Base-by-base conservation (phyloP, 75 land plant species). In the Chamaecyparis obtusa region DNA sequence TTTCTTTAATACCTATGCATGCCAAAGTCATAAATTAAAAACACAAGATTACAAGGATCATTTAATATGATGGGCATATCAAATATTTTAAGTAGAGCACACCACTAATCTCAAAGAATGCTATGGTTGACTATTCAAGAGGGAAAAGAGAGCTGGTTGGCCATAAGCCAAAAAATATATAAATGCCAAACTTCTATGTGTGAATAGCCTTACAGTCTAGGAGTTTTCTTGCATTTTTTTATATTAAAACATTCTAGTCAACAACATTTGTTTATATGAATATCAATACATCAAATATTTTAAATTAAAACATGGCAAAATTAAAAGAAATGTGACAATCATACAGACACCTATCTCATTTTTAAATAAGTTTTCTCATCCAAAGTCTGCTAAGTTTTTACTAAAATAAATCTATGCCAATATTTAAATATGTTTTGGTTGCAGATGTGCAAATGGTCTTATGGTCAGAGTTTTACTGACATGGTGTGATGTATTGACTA, bases 401-500 rank as follows among this genome's bases (percentile, higher is more conserved):
- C 39, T 9, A 79, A 41, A 24, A 41, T 6, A 79, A 0, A 43
- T 16, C 43, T 54, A 30, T 48, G 56, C 49, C 1, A 32, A 84
- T 33, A 51, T 55, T 16, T 51, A 6, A 84, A 84, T 9, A 48
- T 51, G 6, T 9, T 48, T 55, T 84, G 37, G 64, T 84, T 32
- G 83, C 5, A 15, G 9, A 37, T 39, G 81, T 11, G 13, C 39
- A 44, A 36, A 17, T 37, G 6, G 27, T 72, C 9, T 10, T 51
- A n/a, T 51, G n/a, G 14, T 49, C 8, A 35, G 0, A 41, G 27
- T 77, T 82, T n/a, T 87, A 33, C 3, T 51, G 16, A 87, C 43
- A 35, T 5, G 48, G n/a, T 55, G n/a, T 55, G 88, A 87, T 86
- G 14, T 30, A 80, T 44, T 84, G 39, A 19, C 39, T 85, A 86